Conservation (phyloP, 495 filamentous ascomycete genomes). For the Filosporella fistucella region DNA sequence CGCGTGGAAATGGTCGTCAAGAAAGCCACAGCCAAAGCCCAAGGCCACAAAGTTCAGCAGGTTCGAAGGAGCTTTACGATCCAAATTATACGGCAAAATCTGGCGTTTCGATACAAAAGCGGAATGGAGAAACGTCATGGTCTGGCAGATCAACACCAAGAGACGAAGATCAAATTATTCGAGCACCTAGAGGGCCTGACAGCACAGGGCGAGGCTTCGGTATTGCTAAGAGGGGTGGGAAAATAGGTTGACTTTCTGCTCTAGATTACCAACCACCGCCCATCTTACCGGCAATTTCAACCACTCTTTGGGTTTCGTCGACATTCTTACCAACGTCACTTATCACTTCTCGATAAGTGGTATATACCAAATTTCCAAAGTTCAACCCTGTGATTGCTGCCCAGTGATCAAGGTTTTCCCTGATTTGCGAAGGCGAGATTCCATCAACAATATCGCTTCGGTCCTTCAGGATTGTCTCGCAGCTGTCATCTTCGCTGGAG, state of each 20-base stretch:
- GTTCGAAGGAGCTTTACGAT: constrained; percentile 51
- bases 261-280: constrained; percentile 83
- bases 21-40: constrained; percentile 13
- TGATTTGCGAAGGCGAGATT: constrained; percentile 49
- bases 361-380: constrained; percentile 71
- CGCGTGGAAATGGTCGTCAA: constrained; percentile 6
- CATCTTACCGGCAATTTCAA: constrained; percentile 86
- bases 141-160: constrained; percentile 37
- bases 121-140: constrained; percentile 36
- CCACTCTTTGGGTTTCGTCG: constrained; percentile 73
- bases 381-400: constrained; percentile 60
- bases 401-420: constrained; percentile 68
- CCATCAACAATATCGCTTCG: constrained; percentile 42
- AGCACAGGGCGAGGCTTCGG: constrained; percentile 69
- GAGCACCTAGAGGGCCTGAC: constrained; percentile 72
- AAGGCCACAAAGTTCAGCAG: constrained; percentile 16
- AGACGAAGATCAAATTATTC: constrained; percentile 49
- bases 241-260: constrained; percentile 22
- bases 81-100: constrained; percentile 62
- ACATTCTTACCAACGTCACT: constrained; percentile 85
- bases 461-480: constrained; percentile 17
- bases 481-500: constrained; percentile 60
- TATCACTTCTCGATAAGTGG: constrained; percentile 84
- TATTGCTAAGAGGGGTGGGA: constrained; percentile 20
- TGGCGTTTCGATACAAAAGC: constrained; percentile 48